Evolutionary conservation across 1,139 yeast species (phyloP), one percentile per base, ranked within the genome.

Genomic region (Sugiyamaella novakii): DNA sequence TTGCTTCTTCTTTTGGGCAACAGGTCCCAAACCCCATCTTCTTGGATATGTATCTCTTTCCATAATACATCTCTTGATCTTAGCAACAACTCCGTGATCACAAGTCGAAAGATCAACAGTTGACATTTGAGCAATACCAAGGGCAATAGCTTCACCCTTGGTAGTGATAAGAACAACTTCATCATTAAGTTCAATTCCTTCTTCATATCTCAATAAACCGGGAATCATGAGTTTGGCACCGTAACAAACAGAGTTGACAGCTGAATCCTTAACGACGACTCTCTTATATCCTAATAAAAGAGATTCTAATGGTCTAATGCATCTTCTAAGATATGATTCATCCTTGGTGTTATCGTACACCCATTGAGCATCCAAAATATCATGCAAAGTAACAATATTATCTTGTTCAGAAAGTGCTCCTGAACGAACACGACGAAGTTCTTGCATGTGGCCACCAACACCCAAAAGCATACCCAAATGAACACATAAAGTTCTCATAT

Each of bases 381-480:
- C 98, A 73, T 92, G 98, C 66, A 92, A 79, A 57, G 98, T 91
- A 54, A 92, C 97, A 77, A 92, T 76, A 70, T 85, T 85, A 67
- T 92, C 98, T 64, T 77, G 79, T 75, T 92, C 98, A 65, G 84
- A 78, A 68, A 92, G 70, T 54, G 98, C 98, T 68, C 98, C 98
- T 37, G 96, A 87, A 75, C 98, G 85, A 57, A 92, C 98, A 79
- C 98, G 91, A 76, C 98, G 89, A 65, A 92, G 84, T 75, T 92
- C 98, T 79, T 92, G 98, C 98, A 92, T 92, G 75, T 92, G 98
- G 62, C 98, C 98, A 70, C 98, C 98, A 62, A 89, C 98, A 63
- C 98, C 97, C 61, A 92, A 79, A 55, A 92, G 78, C 96, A 92
- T 91, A 76, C 98, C 98, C 66, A 92, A 77, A 72, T 92, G 98